Evolutionary conservation across 352 stramenopile species (phyloP).

Genomic region (Peronospora farinosa): DNA sequence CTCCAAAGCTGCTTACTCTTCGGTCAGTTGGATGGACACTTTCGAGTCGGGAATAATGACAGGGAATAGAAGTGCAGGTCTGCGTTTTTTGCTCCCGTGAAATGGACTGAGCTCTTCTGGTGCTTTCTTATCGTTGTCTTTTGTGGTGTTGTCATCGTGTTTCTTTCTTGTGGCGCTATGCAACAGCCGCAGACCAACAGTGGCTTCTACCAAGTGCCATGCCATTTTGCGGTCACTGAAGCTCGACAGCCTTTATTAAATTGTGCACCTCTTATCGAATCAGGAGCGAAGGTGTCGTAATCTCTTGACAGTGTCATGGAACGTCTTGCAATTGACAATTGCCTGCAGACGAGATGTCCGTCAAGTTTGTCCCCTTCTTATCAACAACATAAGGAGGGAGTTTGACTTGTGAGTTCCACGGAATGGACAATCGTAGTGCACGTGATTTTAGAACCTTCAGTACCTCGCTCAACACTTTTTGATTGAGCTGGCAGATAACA

Average conservation of each 20-base stretch:
- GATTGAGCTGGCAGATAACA: conserved; percentile 38
- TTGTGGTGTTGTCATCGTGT: conserved; percentile 1
- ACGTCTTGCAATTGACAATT: conserved; percentile 56
- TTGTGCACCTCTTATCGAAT: too few species aligned
- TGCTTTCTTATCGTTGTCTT: conserved; percentile 6
- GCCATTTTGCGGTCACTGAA: conserved; percentile 39
- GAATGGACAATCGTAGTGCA: conserved; percentile 46
- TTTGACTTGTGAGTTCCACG: conserved; percentile 53
- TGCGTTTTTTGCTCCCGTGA: conserved; percentile 28
- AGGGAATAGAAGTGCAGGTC: conserved; percentile 37
- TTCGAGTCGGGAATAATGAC: conserved; percentile 51
- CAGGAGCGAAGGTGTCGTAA: background rate
- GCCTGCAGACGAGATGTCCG: conserved; percentile 25
- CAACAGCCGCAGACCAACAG: conserved; percentile 17
- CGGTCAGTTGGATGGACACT: conserved; percentile 1
- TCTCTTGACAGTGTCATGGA: conserved; percentile 37
- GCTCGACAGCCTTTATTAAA: background rate
- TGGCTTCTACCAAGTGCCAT: conserved; percentile 18
- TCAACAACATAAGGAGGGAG: conserved; percentile 20
- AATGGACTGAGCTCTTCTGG: conserved; percentile 20
- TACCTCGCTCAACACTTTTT: conserved; percentile 36
- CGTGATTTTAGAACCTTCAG: conserved; percentile 58
- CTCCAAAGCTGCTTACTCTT: conserved; percentile 4
- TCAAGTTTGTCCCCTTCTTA: conserved; percentile 56
- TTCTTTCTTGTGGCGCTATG: background rate